phyloP scores from a whole-genome alignment of 352 stramenopile species.

The Aphanomyces invadans region DNA sequence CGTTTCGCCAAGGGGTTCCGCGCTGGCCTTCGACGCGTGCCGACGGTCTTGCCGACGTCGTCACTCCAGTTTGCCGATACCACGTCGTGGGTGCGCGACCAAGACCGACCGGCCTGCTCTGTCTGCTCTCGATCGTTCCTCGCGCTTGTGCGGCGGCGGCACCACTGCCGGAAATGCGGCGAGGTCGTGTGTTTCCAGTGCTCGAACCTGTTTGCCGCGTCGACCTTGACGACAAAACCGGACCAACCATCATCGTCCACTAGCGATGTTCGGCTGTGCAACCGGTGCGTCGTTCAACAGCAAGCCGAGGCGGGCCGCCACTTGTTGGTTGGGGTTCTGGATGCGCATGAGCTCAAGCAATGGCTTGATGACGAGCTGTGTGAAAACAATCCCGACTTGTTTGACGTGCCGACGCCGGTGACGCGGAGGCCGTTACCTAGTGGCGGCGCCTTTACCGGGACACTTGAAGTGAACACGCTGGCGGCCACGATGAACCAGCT shows the following conservation, averaged over 20 bases:
- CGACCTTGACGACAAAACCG: slow-evolving; percentile 77
- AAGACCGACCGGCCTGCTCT: slow-evolving; percentile 69
- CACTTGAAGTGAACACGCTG: neutral
- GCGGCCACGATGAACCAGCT: neutral
- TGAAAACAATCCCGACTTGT: slow-evolving; percentile 14
- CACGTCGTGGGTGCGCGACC: slow-evolving; percentile 60
- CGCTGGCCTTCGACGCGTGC: slow-evolving; percentile 73
- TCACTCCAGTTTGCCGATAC: slow-evolving; percentile 50
- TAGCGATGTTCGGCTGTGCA: slow-evolving; percentile 77
- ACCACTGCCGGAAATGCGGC: slow-evolving; percentile 82
- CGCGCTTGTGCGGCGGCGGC: slow-evolving; percentile 72
- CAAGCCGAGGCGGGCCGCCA: slow-evolving; percentile 41
- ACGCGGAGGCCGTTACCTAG: neutral
- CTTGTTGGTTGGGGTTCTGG: neutral
- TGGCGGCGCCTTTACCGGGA: slow-evolving; percentile 7
- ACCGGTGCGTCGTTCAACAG: slow-evolving; percentile 68
- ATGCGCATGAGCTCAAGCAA: slow-evolving; percentile 49
- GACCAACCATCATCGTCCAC: slow-evolving; percentile 71
- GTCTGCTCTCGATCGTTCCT: slow-evolving; percentile 78
- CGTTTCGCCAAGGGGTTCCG: slow-evolving; percentile 71
- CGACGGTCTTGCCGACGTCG: slow-evolving; percentile 67
- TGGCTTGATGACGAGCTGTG: slow-evolving; percentile 38
- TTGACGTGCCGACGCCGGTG: neutral
- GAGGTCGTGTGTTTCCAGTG: slow-evolving; percentile 86
- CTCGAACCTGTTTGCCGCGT: slow-evolving; percentile 74